Evolutionary conservation across 2,329 filamentous ascomycete species (phyloP), one percentile per base, ranked within the genome.

Genomic region (Ophiosphaerella herpotricha): DNA sequence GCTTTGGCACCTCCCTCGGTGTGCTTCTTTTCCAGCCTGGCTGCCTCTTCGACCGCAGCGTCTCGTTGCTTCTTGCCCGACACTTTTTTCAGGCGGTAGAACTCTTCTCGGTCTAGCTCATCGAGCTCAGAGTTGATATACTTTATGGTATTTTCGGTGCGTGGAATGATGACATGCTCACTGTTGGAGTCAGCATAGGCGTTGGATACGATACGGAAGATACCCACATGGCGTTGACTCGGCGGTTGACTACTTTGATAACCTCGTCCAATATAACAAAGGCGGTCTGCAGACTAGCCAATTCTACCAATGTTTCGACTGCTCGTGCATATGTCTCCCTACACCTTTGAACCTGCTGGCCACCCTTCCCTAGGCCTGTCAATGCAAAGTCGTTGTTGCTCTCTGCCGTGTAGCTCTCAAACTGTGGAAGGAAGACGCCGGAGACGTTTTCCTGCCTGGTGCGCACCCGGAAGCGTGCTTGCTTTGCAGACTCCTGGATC

Each of bases 101-200:
- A 99, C 73, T 99, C 94, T 74, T 97, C 94, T 80, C 94, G 85
- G 76, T 97, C 95, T 43, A 99, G 81, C 77, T 99, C 94, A 71
- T 99, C 94, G 13, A 99, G 84, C 74, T 99, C 94, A 1, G 93
- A 96, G 78, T 97, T 97, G 82, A 97, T 97, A 70, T 97, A 99
- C 78, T 96, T 97, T 80, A 99, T 99, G n/a, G 94, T 99, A 70
- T 97, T 99, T 74, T 99, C 94, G 12, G 94, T 99, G 60, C 94
- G 84, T 11, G 94, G 94, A 66, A 99, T 99, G 63, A 99, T 97
- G 64, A 99, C 90, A 74, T 95, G 89, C 75, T 94, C 90, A 67
- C 85, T 89, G 60, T 14, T 24, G 42, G 2, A 16, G 54, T 71
- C 43, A 71, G 67, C 33, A 44, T 39, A 18, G 39, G 38, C 29